Percentiles rank a stretch among this genome's conserved stretches.
phyloP scores from a whole-genome alignment of 2,329 filamentous ascomycete genomes.

The Acephala macrosclerotiorum region DNA sequence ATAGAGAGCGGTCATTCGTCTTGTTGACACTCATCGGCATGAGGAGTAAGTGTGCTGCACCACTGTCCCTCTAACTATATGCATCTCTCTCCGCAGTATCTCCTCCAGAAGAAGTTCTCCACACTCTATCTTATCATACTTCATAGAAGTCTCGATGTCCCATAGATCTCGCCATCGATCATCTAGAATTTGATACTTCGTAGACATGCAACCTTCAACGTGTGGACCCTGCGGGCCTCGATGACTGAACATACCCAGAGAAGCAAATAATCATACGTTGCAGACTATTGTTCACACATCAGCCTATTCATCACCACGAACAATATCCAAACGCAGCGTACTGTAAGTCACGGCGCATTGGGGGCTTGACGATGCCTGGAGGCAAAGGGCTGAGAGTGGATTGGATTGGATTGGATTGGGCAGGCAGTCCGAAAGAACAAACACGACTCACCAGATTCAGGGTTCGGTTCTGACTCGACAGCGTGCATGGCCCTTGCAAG shows the following conservation, averaged over 20 bases:
- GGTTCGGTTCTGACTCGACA: conserved; percentile 18
- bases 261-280: conserved; percentile 17
- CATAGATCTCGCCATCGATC: conserved; percentile 8
- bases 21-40: no score
- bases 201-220: conserved; percentile 2
- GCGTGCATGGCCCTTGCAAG: conserved; percentile 6
- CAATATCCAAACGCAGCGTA: conserved; percentile 5
- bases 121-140: background rate
- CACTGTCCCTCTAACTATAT: background rate
- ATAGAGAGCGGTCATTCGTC: no score
- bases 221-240: background rate
- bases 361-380: background rate
- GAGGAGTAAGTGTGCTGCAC: background rate
- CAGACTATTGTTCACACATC: conserved; percentile 4
- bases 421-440: background rate
- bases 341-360: conserved; percentile 14
- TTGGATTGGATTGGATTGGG: no score
- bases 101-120: background rate
- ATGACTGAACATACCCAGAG: background rate
- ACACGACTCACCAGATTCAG: background rate
- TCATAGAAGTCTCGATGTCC: background rate
- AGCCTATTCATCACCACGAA: conserved; percentile 13
- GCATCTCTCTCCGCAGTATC: background rate
- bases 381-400: background rate
- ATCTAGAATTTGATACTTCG: conserved; percentile 3